Percentiles rank a stretch among this genome's conserved stretches.
Conservation (phyloP, 306 rosid species). For the Pachyrhizus erosus region DNA sequence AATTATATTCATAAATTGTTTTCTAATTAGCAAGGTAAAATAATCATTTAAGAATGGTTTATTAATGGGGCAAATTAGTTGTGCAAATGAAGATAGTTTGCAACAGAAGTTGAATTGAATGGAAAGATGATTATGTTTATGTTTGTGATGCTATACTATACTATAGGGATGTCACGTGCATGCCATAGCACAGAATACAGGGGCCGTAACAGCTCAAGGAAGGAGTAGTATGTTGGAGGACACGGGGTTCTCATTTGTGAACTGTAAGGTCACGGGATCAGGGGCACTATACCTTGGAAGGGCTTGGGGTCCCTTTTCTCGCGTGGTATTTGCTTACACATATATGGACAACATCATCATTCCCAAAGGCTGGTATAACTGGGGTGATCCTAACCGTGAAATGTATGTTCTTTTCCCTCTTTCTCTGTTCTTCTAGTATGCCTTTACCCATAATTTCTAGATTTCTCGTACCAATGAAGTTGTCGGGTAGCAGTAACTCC, state of each 20-base stretch:
- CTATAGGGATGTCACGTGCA: conserved; percentile 93
- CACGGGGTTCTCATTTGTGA: conserved; percentile 94
- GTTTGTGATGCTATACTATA: neutral
- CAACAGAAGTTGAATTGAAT: too few relatives aligned
- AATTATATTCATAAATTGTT: too few relatives aligned
- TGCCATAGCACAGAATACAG: conserved; percentile 77
- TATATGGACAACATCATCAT: conserved; percentile 95
- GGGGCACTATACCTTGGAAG: conserved; percentile 97
- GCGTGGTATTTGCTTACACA: conserved; percentile 88
- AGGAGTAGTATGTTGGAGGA: conserved; percentile 80
- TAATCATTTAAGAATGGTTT: too few relatives aligned
- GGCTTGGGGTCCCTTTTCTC: conserved; percentile 98
- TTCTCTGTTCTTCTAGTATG: too few relatives aligned
- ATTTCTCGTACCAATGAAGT: too few relatives aligned
- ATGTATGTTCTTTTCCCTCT: conserved; percentile 49
- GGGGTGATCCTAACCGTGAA: conserved; percentile 98
- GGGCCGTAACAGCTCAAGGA: conserved; percentile 95
- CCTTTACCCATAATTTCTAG: too few relatives aligned
- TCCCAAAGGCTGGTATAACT: conserved; percentile 98
- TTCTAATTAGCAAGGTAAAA: too few relatives aligned
- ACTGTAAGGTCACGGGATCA: conserved; percentile 97
- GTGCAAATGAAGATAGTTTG: neutral
- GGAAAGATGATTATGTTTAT: too few relatives aligned
- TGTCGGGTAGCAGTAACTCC: too few relatives aligned
- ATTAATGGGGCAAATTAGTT: too few relatives aligned